phyloP scores from a whole-genome alignment of 2,329 filamentous ascomycete genomes.

The Arachnomyces sp. region DNA sequence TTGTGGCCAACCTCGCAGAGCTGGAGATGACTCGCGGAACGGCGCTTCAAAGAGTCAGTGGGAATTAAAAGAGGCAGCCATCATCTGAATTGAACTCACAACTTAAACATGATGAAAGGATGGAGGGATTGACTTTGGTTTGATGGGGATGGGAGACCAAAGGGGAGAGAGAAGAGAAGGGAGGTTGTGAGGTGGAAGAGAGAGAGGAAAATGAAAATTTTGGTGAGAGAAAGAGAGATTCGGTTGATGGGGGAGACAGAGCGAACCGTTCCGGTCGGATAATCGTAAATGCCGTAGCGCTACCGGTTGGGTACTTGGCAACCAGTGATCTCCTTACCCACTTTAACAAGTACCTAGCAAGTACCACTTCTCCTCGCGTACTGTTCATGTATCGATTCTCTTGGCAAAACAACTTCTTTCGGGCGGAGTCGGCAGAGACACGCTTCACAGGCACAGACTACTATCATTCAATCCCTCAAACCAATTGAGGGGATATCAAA shows the following conservation, averaged over 20 bases:
- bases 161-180: constrained; percentile 27
- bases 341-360: no score
- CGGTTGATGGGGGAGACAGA: background rate
- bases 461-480: no score
- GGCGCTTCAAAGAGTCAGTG: constrained; percentile 8
- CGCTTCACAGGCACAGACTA: no score
- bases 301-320: no score
- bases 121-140: constrained; percentile 11
- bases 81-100: constrained; percentile 13
- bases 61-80: constrained; percentile 13
- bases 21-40: constrained; percentile 12
- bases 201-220: constrained; percentile 24
- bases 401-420: no score
- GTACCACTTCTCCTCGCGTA: no score
- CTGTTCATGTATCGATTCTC: no score
- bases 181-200: constrained; percentile 18
- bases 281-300: constrained; percentile 3
- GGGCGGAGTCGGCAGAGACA: no score
- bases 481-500: no score
- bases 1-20: constrained; percentile 54
- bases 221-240: constrained; percentile 16
- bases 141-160: constrained; percentile 38
- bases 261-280: no score
- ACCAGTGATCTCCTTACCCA: no score
- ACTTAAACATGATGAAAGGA: constrained; percentile 49